phyloP scores from a whole-genome alignment of 179 eudicot genomes.

The Spergularia azorica region DNA sequence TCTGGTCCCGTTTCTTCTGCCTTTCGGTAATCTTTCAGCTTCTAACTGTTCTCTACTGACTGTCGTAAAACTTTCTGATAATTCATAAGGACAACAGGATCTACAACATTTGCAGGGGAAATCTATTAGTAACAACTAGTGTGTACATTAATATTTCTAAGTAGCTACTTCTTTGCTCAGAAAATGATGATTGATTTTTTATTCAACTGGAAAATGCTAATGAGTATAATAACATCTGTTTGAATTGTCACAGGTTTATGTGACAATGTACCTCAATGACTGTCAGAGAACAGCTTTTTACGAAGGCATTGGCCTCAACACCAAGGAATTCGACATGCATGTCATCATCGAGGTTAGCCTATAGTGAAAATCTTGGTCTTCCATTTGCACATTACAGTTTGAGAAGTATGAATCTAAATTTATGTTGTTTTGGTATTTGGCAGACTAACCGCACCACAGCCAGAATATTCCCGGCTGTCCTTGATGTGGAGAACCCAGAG shows the following conservation, averaged over 20 bases:
- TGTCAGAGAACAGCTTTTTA: constrained; percentile 90
- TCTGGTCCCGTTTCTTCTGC: constrained; percentile 98
- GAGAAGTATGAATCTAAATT: not conserved
- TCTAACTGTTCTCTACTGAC: not conserved
- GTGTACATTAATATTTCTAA: too few species aligned
- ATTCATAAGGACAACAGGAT: not conserved
- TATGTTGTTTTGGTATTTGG: constrained; percentile 25
- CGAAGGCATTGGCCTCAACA: constrained; percentile 94
- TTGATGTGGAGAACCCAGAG: constrained; percentile 97
- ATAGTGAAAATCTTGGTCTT: not conserved
- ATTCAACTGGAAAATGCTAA: not conserved
- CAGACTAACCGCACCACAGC: constrained; percentile 99
- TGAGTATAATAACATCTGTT: not conserved
- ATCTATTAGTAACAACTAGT: too few species aligned
- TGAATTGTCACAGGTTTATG: constrained; percentile 68
- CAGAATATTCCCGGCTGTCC: constrained; percentile 96
- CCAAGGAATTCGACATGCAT: constrained; percentile 97
- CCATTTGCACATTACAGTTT: not conserved
- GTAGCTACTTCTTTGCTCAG: not conserved
- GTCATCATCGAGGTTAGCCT: constrained; percentile 89
- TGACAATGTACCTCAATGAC: constrained; percentile 97
- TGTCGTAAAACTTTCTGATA: not conserved
- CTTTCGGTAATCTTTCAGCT: constrained; percentile 59
- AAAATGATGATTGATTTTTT: not conserved
- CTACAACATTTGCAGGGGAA: too few species aligned